Percentiles rank a stretch among this genome's conserved stretches.
These are phyloP conservation scores for Hypoxylon sp. DNA, from an alignment of 2,329 filamentous ascomycete species.

Conservation along the genomic window DNA sequence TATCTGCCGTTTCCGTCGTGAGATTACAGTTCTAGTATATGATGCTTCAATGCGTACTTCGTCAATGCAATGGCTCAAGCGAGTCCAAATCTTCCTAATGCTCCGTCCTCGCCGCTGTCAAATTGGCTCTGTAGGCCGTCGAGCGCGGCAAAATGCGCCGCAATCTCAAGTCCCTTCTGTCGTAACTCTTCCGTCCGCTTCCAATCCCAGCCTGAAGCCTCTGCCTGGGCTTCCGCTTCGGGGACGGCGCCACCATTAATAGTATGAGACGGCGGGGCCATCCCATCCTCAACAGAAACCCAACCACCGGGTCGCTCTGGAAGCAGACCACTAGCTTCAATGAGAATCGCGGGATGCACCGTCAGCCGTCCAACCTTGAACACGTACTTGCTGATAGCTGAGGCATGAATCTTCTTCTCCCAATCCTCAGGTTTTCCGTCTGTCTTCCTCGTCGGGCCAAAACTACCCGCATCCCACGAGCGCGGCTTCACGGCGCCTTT, in stretches of 20 bases:
- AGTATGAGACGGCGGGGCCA: constrained; percentile 39
- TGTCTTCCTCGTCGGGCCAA: constrained; percentile 56
- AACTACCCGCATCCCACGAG: constrained; percentile 65
- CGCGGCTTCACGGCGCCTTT: constrained; percentile 70
- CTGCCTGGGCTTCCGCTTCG: constrained; percentile 58
- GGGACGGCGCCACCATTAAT: constrained; percentile 57
- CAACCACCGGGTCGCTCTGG: constrained; percentile 80
- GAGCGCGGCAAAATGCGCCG: constrained; percentile 69
- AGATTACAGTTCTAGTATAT: constrained; percentile 14
- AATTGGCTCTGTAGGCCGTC: constrained; percentile 68
- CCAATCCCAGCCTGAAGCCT: constrained; percentile 70
- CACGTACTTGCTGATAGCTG: constrained; percentile 83
- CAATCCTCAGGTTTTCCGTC: constrained; percentile 61
- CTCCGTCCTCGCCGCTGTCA: constrained; percentile 67
- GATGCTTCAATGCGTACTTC: background rate
- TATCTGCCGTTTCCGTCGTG: constrained; percentile 28
- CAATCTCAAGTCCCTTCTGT: constrained; percentile 68
- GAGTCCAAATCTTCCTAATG: constrained; percentile 65
- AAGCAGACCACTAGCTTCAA: constrained; percentile 80
- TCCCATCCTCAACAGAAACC: constrained; percentile 60
- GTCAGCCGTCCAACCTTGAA: constrained; percentile 87
- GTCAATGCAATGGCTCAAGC: constrained; percentile 51
- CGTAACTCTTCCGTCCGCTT: constrained; percentile 68
- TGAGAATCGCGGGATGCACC: constrained; percentile 82
- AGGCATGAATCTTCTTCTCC: constrained; percentile 77